Evolutionary conservation across 257 asterid species (phyloP).

Genomic region (Solanum commersonii): DNA sequence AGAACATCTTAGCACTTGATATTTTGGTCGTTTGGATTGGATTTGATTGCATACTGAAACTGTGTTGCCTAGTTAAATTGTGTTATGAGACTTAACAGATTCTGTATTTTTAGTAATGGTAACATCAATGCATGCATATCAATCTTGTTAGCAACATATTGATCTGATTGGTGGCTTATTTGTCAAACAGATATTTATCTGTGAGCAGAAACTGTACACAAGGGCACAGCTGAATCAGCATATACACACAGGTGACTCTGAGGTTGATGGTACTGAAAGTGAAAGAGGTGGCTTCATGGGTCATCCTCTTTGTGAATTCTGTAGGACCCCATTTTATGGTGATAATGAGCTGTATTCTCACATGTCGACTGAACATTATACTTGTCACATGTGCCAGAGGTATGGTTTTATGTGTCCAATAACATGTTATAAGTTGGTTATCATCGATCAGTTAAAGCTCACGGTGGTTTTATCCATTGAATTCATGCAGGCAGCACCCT

Average conservation of each 20-base stretch:
- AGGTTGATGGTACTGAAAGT: constrained; percentile 98
- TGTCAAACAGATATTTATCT: constrained; percentile 62
- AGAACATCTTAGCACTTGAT: not conserved
- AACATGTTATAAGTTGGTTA: not conserved
- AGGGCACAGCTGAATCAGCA: constrained; percentile 82
- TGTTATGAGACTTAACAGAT: not conserved
- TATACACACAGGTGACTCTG: constrained; percentile 73
- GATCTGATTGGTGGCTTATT: constrained; percentile 8
- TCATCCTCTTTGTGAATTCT: constrained; percentile 89
- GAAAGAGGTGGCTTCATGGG: constrained; percentile 96
- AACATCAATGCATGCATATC: not conserved
- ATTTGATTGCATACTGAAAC: not conserved
- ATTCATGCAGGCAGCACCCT: constrained; percentile 79
- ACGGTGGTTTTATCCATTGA: not conserved
- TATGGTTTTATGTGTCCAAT: constrained; percentile 7
- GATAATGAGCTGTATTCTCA: constrained; percentile 86
- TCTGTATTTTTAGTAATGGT: not conserved
- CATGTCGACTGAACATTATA: constrained; percentile 93
- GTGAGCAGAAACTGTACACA: constrained; percentile 89
- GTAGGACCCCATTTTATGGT: constrained; percentile 81
- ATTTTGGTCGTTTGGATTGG: not conserved
- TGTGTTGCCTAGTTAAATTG: not conserved
- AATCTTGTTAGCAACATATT: not conserved
- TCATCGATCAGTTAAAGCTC: not conserved
- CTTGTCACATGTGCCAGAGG: constrained; percentile 97